Percentiles rank a stretch among this genome's conserved stretches.
Evolutionary conservation across 1,284 basidiomycete species (phyloP).

Genomic region (Trichosporon sp.): DNA sequence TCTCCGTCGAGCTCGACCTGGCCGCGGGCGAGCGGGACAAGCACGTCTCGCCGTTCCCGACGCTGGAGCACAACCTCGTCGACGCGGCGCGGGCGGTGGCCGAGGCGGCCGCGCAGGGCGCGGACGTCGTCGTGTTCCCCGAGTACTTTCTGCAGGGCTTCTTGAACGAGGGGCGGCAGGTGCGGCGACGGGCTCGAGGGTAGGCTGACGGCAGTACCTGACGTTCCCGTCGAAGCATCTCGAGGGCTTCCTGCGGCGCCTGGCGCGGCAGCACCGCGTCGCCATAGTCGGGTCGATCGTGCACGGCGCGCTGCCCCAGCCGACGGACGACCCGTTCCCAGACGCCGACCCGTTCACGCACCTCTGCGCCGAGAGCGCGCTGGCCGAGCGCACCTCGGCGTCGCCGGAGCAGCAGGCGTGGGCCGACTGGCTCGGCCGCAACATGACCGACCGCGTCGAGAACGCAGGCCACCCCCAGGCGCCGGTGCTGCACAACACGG

Average conservation of each 20-base stretch:
- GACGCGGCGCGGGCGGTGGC: slow-evolving; percentile 24
- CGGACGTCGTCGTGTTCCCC: slow-evolving; percentile 47
- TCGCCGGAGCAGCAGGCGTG: slow-evolving; percentile 23
- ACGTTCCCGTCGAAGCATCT: slow-evolving; percentile 36
- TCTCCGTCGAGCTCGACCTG: neutral
- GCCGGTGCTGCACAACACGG: slow-evolving; percentile 36
- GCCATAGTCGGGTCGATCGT: slow-evolving; percentile 43
- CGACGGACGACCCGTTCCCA: slow-evolving; percentile 17
- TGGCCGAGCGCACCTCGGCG: neutral
- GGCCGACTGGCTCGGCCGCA: slow-evolving; percentile 24
- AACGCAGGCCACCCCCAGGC: slow-evolving; percentile 16
- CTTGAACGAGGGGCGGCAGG: slow-evolving; percentile 36
- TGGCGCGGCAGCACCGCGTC: slow-evolving; percentile 32
- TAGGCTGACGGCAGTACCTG: slow-evolving; percentile 33
- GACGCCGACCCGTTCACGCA: slow-evolving; percentile 30
- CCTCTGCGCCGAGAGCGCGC: slow-evolving; percentile 21
- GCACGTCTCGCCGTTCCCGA: slow-evolving; percentile 24
- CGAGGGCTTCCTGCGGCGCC: slow-evolving; percentile 22
- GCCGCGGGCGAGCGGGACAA: neutral
- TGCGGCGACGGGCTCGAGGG: slow-evolving; percentile 1
- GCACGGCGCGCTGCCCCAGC: slow-evolving; percentile 24
- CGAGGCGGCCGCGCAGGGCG: slow-evolving; percentile 23
- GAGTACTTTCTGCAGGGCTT: slow-evolving; percentile 50
- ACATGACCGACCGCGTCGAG: slow-evolving; percentile 26
- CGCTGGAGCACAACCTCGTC: slow-evolving; percentile 32